Evolutionary conservation across 768 basidiomycete genomes (phyloP).

Genomic region (Paxillus rubicundulus): DNA sequence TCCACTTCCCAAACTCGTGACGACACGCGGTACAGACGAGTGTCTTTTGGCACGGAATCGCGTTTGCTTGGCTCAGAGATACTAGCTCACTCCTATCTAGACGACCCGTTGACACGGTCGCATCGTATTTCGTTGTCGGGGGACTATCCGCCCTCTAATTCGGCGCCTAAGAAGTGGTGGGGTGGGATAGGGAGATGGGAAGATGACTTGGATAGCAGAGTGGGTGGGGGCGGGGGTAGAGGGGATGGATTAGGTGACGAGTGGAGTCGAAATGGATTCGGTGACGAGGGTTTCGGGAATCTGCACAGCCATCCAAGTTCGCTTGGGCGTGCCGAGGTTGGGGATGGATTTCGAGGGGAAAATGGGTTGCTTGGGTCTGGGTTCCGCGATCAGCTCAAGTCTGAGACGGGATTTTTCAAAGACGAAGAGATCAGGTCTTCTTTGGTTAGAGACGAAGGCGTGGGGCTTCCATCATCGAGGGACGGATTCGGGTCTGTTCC

Average conservation of each 20-base stretch:
- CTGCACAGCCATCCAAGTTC: not conserved
- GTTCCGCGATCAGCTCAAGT: too few relatives aligned
- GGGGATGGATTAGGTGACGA: too few relatives aligned
- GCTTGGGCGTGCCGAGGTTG: not conserved
- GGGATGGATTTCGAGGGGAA: not conserved
- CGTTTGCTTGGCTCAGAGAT: not conserved
- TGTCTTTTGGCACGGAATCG: conserved; percentile 12
- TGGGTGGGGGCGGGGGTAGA: too few relatives aligned
- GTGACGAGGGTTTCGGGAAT: not conserved
- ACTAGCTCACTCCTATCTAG: too few relatives aligned
- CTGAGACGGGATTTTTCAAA: conserved; percentile 7
- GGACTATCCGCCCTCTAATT: conserved; percentile 15
- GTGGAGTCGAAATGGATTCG: too few relatives aligned
- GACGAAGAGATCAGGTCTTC: conserved; percentile 24
- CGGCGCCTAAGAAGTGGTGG: conserved; percentile 20
- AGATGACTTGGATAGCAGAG: conserved; percentile 15
- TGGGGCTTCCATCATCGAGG: not conserved
- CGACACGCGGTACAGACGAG: not conserved
- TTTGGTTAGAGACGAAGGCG: conserved; percentile 1
- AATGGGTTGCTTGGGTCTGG: not conserved
- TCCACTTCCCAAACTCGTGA: not conserved
- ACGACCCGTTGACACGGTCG: too few relatives aligned
- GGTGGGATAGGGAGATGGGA: conserved; percentile 16
- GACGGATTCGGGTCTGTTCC: too few relatives aligned
- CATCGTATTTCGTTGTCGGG: not conserved